Evolutionary conservation across 169 alveolate genomes (phyloP).

Genomic region (Plasmodium adleri): DNA sequence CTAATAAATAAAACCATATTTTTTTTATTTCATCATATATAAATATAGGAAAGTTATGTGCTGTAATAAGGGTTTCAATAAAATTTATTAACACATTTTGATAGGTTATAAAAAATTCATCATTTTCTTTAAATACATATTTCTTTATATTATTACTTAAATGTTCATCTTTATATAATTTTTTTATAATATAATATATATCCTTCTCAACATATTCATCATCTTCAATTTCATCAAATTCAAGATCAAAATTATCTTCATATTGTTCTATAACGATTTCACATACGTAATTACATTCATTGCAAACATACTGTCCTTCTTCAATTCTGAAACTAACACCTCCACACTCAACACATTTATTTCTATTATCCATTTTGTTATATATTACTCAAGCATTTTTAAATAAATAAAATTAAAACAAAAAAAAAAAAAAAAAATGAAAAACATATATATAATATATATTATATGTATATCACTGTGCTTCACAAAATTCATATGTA

Average conservation of each 20-base stretch:
- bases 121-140: constrained; percentile 62
- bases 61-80: constrained; percentile 10
- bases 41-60: constrained; percentile 15
- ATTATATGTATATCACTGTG: too few relatives aligned
- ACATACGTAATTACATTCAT: constrained; percentile 47
- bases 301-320: constrained; percentile 52
- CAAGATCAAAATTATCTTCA: constrained; percentile 32
- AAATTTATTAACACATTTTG: constrained; percentile 35
- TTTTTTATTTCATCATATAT: constrained; percentile 47
- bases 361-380: constrained; percentile 17
- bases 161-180: constrained; percentile 42
- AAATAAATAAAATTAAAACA: neutral
- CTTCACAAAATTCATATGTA: too few relatives aligned
- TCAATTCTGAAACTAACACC: constrained; percentile 13
- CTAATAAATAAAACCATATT: constrained; percentile 53
- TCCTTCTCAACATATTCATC: constrained; percentile 29
- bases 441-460: neutral
- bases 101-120: constrained; percentile 53
- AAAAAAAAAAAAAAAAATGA: too few relatives aligned
- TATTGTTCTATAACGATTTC: constrained; percentile 31
- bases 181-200: constrained; percentile 33
- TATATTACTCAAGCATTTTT: neutral
- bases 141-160: constrained; percentile 23
- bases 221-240: neutral
- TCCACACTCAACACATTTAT: constrained; percentile 41